Evolutionary conservation across 148 eudicot species (phyloP).

Genomic region (Persicaria maculosa): DNA sequence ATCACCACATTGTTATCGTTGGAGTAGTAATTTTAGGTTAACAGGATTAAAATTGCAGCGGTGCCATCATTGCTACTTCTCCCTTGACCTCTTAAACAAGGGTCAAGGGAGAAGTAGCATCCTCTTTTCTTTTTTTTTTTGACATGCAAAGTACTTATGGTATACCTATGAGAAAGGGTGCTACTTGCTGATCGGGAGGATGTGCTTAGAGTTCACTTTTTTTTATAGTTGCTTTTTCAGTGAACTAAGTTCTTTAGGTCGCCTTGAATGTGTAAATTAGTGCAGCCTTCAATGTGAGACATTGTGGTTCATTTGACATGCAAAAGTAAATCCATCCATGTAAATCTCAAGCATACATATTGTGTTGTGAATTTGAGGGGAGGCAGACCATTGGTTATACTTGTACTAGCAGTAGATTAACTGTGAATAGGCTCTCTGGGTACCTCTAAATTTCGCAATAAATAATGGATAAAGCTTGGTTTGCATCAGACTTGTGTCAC

Average conservation of each 20-base stretch:
- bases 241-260: neutral
- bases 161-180: neutral
- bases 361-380: neutral
- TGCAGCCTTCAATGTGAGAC: neutral
- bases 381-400: neutral
- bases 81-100: no score
- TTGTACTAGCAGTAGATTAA: neutral
- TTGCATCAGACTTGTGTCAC: neutral
- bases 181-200: neutral
- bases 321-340: neutral
- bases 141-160: neutral
- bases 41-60: no score
- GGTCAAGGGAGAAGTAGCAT: no score
- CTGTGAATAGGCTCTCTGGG: neutral
- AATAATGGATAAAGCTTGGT: neutral
- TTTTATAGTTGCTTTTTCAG: no score
- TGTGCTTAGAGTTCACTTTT: no score
- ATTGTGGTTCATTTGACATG: neutral
- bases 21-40: no score
- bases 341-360: neutral
- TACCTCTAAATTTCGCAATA: neutral
- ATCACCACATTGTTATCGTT: no score
- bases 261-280: neutral
- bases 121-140: no score
- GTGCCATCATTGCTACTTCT: no score